Percentiles rank a stretch among this genome's conserved stretches.
Evolutionary conservation across 1,284 basidiomycete species (phyloP).

Genomic region (Fomitopsis schrenkii): DNA sequence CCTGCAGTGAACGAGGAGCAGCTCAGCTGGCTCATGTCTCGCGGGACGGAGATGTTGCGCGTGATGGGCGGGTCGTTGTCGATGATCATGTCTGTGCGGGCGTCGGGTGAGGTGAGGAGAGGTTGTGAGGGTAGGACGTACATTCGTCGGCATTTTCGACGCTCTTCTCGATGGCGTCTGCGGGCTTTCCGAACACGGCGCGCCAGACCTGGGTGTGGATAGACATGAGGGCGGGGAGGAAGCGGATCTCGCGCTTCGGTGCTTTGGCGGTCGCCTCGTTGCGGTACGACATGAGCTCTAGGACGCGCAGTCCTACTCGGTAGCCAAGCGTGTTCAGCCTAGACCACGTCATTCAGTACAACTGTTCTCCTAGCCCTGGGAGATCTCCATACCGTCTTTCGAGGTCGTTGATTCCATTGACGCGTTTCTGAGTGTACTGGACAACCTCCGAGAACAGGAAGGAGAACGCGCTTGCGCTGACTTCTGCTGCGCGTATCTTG

Average conservation of each 20-base stretch:
- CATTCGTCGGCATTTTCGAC: constrained; percentile 97
- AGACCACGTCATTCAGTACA: constrained; percentile 25
- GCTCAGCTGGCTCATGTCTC: constrained; percentile 90
- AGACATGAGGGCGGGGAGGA: constrained; percentile 86
- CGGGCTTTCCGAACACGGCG: constrained; percentile 88
- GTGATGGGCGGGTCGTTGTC: constrained; percentile 95
- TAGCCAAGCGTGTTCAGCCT: constrained; percentile 90
- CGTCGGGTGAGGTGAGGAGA: background rate
- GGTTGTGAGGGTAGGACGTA: constrained; percentile 33
- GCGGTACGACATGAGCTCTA: constrained; percentile 76
- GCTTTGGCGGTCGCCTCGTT: constrained; percentile 68
- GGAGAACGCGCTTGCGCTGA: constrained; percentile 77
- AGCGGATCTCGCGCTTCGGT: constrained; percentile 85
- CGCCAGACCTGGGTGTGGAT: constrained; percentile 94
- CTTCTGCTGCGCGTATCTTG: constrained; percentile 78
- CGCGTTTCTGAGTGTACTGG: constrained; percentile 93
- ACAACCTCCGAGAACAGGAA: constrained; percentile 92
- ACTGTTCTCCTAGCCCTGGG: background rate
- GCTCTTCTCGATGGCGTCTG: constrained; percentile 93
- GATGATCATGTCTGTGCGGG: constrained; percentile 89
- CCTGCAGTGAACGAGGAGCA: constrained; percentile 97
- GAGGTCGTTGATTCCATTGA: constrained; percentile 91
- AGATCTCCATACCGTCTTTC: constrained; percentile 51
- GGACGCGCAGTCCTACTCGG: constrained; percentile 79
- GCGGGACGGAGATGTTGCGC: constrained; percentile 88